Evolutionary conservation across 2,329 filamentous ascomycete species (phyloP), one percentile per base, ranked within the genome.

Genomic region (Herpotrichia juniperi): DNA sequence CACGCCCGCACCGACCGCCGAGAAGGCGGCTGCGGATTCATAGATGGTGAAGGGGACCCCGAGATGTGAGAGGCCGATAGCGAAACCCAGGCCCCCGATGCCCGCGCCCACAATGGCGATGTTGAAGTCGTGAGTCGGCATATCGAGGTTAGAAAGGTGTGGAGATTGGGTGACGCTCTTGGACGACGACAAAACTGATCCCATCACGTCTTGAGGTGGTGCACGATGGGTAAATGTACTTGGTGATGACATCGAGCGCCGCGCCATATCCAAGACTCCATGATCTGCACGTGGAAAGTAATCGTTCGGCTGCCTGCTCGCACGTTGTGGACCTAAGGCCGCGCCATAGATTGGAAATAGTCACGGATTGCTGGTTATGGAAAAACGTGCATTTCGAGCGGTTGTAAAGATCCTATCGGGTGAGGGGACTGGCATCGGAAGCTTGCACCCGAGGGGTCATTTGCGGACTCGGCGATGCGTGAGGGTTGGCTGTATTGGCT

Each of bases 1-100:
- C 14, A 68, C 58, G n/a, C 67, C 67, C 5, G 66, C 66, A 25
- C 67, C 67, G 12, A 65, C 57, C 14, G 64, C 58, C 9, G 60
- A 58, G 37, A 64, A 68, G 10, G 56, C 53, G 2, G 51, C 30
- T 4, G 61, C 64, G 14, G 58, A 53, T 52, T 71, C 67, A 35
- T 68, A 71, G 45, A 71, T 58, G 12, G 56, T 63, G 48, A 67
- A 65, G 1, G 57, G 54, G 25, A 69, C 43, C 16, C 45, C 48
- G 26, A 60, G 59, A 39, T 63, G 57, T 19, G 52, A 51, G 31
- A 69, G 56, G 5, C 58, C 63, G 35, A 70, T 64, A 17, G 64
- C 66, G 11, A 70, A 50, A 11, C 56, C 59, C 9, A 70, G 50
- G 14, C 66, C 67, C 9, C 55, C 61, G 10, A 69, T 67, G n/a